Base-by-base conservation (phyloP, 2,329 filamentous ascomycete genomes). In the Penicillium nordicum region DNA sequence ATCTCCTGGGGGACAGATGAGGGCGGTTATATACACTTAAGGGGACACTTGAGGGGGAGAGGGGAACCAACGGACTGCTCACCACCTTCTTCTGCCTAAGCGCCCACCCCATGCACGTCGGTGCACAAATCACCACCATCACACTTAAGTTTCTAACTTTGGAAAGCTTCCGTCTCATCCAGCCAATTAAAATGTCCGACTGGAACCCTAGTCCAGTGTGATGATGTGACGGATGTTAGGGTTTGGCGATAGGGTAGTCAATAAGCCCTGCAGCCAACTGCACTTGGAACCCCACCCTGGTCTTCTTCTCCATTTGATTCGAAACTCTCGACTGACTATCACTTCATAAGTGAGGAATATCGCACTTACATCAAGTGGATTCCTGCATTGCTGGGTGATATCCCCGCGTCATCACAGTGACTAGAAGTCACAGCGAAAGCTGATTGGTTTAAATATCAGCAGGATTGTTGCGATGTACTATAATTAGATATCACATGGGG, bases 21-120 rank as follows among this genome's bases (percentile, higher is more conserved):
- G 63, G 62, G 71, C 69, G 70, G 67, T 69, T 74, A 74, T 73
- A 73, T 74, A 69, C 56, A 55, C 34, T 50, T 18, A 41, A 23
- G 50, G 50, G 18, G 18, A 18, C 18, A 18, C 18, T 18, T 18
- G 18, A 18, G 18, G 1, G 38, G 23, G 47, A 49, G 44, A 44
- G 23, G 37, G 42, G 18, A 57, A 65, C 58, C 18, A 23, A 41
- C 38, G 9, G 36, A 36, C 16, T 36, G 7, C n/a, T 5, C n/a
- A 11, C 23, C 53, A 58, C 10, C 30, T 34, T 32, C 27, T 38
- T 23, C 25, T 23, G 41, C 55, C 57, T 60, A 65, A 53, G 64
- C 64, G 64, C 64, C 64, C 50, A 55, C 47, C 5, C 29, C 21
- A 60, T 66, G 64, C 64, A 66, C 34, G 50, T 45, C 50, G 21